Conservation (phyloP, 176 grass and related monocot genomes). For the Leersia perrieri region DNA sequence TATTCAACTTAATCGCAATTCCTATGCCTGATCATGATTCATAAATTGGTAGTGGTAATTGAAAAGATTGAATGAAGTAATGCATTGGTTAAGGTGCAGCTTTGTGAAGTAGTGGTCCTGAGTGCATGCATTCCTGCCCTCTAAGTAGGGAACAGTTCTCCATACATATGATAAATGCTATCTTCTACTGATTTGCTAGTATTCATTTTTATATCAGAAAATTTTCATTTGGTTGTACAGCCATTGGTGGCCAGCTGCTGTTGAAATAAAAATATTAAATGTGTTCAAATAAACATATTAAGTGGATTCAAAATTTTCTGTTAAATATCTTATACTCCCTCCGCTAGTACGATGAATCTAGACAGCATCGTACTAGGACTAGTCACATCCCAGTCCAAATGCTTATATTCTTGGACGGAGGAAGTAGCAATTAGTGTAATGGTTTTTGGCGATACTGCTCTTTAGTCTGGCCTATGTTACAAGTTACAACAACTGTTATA, state of each 20-base stretch:
- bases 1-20: background rate
- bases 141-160: conserved; percentile 13
- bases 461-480: background rate
- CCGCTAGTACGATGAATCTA: no score
- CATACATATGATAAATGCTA: background rate
- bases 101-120: background rate
- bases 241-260: background rate
- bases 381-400: no score
- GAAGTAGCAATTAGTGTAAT: background rate
- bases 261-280: background rate
- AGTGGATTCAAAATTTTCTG: background rate
- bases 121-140: background rate
- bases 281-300: background rate
- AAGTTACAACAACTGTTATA: background rate
- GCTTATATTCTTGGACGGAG: no score
- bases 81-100: conserved; percentile 3
- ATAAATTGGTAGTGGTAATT: background rate
- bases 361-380: no score
- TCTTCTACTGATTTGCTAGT: background rate
- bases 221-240: background rate
- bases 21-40: background rate
- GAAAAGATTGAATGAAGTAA: background rate
- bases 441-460: background rate
- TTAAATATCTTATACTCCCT: background rate
- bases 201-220: background rate